Base-by-base conservation (phyloP, 1,284 basidiomycete species). In the Violaceomyces palustris region DNA sequence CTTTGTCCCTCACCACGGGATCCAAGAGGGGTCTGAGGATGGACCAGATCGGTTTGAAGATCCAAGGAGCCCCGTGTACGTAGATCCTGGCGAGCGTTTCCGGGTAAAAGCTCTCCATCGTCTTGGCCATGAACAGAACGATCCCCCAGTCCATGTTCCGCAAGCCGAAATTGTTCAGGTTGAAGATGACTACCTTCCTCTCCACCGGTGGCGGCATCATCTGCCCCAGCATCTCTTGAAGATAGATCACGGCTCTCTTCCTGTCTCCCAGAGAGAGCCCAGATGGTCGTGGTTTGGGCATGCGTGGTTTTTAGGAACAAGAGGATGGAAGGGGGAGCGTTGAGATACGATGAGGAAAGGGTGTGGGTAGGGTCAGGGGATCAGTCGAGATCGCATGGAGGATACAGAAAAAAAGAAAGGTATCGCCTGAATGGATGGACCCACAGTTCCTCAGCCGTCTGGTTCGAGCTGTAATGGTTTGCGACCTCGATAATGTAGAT, bases 61-160 rank as follows among this genome's bases (percentile, higher is more conserved):
- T 64, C 67, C 67, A 69, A 2, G 67, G 67, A 17, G 67, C 61
- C 28, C 62, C 52, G 39, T 67, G 65, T 10, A 67, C 64, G 25
- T 67, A 67, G 22, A 69, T 53, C 3, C 65, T 26, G n/a, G 65
- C 57, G 18, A 67, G 33, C 9, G 62, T 65, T 35, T 69, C 66
- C 2, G 58, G 63, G 26, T 67, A 69, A 45, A 61, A 67, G 18
- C 48, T 51, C 31, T 67, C 64, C 56, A 69, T 62, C 10, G 64
- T 66, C 48, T 69, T 69, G 33, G 67, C 67, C 59, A 69, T 63
- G 40, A 66, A 67, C 24, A 69, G 62, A n/a, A 69, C 67, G 40
- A 56, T 45, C 29, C 50, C 43, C 59, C 56, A 62, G 42, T 69
- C 67, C 67, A 69, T 69, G 32, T 69, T 67, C 41, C 67, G 62